Conservation (phyloP, 2,329 filamentous ascomycete species). For the Venturia effusa region DNA sequence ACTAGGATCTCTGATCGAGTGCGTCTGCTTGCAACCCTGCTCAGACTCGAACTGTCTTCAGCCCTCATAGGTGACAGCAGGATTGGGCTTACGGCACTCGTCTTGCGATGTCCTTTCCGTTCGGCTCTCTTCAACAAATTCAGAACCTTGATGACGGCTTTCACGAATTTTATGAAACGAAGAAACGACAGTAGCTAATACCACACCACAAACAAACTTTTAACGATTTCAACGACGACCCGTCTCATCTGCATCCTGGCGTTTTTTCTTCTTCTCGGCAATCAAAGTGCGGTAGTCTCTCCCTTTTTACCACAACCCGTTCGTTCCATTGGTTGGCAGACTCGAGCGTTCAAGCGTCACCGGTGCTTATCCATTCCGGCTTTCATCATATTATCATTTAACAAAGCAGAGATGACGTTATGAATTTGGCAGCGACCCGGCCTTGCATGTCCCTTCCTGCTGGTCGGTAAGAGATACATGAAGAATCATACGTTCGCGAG, state of each 20-base stretch:
- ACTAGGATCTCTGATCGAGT: not conserved
- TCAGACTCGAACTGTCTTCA: not conserved
- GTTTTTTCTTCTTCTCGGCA: not conserved
- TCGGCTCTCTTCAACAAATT: not conserved
- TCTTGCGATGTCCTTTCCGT: not conserved
- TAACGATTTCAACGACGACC: not conserved
- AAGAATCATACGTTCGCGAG: not conserved
- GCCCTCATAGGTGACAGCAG: not conserved
- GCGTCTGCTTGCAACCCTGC: not conserved
- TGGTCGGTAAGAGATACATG: not conserved
- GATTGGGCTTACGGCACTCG: not conserved
- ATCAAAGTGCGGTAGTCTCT: not conserved
- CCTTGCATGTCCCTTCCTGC: not conserved
- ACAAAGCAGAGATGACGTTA: not conserved
- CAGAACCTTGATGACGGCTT: not conserved
- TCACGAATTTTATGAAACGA: not conserved
- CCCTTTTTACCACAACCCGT: not conserved
- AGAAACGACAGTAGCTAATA: not conserved
- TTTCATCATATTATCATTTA: not conserved
- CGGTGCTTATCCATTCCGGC: not conserved
- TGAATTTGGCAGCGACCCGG: not conserved
- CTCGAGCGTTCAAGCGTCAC: conserved; percentile 2
- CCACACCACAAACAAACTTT: not conserved
- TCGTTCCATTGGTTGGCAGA: not conserved
- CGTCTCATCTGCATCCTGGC: not conserved